Evolutionary conservation across 306 rosid species (phyloP).

Genomic region (Nissolia schottii): DNA sequence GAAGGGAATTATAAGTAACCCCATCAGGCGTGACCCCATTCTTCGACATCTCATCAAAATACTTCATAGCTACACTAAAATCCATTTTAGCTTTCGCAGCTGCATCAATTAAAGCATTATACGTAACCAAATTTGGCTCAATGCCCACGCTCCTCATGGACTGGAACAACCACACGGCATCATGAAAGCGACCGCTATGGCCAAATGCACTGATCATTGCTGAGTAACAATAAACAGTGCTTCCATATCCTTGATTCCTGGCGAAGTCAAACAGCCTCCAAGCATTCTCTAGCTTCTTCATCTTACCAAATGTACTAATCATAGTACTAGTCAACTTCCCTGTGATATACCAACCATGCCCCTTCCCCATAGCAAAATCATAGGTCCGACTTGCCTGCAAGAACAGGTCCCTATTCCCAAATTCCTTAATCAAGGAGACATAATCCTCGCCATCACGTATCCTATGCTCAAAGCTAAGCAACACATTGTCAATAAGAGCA

Average conservation of each 20-base stretch:
- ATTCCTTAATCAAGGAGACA: constrained; percentile 57
- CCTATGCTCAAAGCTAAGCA: constrained; percentile 48
- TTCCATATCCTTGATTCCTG: constrained; percentile 66
- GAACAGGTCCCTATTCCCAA: constrained; percentile 62
- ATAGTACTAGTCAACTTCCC: constrained; percentile 80
- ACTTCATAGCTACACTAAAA: constrained; percentile 56
- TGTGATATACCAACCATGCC: constrained; percentile 44
- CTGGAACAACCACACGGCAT: constrained; percentile 54
- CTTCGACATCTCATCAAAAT: constrained; percentile 65
- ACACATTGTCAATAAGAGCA: constrained; percentile 42
- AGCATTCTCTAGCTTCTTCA: constrained; percentile 73
- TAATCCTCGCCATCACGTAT: constrained; percentile 68
- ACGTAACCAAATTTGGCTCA: constrained; percentile 79
- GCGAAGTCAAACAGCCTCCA: constrained; percentile 54
- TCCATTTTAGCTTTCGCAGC: constrained; percentile 73
- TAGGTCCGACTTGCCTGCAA: constrained; percentile 52
- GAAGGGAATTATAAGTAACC: constrained; percentile 78
- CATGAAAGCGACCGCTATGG: constrained; percentile 51
- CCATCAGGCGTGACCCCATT: constrained; percentile 66
- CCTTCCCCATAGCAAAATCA: constrained; percentile 63
- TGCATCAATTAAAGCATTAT: constrained; percentile 85
- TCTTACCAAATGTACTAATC: constrained; percentile 88
- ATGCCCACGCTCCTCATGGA: constrained; percentile 64
- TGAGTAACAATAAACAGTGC: constrained; percentile 67
- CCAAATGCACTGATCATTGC: constrained; percentile 87